A percentile compares a stretch with the other conserved stretches of the same genome.
Evolutionary conservation across 2,329 filamentous ascomycete species (phyloP).

Genomic region (Cladosporium sp.): DNA sequence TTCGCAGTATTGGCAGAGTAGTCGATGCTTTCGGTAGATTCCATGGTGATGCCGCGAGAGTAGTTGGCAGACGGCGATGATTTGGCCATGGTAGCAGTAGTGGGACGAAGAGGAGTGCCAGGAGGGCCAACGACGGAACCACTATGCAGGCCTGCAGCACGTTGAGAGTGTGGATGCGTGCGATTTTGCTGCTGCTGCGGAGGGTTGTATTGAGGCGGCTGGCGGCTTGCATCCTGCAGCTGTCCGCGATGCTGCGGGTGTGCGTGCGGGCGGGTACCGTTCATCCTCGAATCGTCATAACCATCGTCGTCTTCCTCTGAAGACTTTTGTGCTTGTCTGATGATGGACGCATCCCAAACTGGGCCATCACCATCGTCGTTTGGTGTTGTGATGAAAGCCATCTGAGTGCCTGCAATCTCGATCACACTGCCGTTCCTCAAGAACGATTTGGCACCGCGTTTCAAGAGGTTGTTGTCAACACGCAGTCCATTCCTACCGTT

Average conservation of each 20-base stretch:
- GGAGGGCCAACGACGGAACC: conserved; percentile 20
- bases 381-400: conserved; percentile 97
- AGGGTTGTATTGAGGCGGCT: conserved; percentile 17
- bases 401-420: conserved; percentile 87
- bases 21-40: conserved; percentile 60
- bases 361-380: conserved; percentile 67
- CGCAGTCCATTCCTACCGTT: conserved; percentile 90
- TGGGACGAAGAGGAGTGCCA: conserved; percentile 33
- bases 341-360: conserved; percentile 44
- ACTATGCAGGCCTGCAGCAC: conserved; percentile 16
- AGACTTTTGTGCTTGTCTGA: conserved; percentile 36
- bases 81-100: conserved; percentile 30
- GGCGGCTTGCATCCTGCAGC: conserved; percentile 4
- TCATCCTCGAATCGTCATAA: conserved; percentile 24
- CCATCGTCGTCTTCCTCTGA: conserved; percentile 40
- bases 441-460: conserved; percentile 60
- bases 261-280: conserved; percentile 14
- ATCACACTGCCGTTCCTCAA: conserved; percentile 86
- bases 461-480: conserved; percentile 69
- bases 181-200: conserved; percentile 23
- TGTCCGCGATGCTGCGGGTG: conserved; percentile 13
- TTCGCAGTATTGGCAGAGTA: conserved; percentile 78
- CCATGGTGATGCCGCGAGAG: conserved; percentile 48
- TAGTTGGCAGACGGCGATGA: conserved; percentile 45
- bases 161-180: conserved; percentile 35